Percentiles rank a stretch among this genome's conserved stretches.
Evolutionary conservation across 805 yeast species (phyloP).

Genomic region (Saccharomycopsis fodiens): DNA sequence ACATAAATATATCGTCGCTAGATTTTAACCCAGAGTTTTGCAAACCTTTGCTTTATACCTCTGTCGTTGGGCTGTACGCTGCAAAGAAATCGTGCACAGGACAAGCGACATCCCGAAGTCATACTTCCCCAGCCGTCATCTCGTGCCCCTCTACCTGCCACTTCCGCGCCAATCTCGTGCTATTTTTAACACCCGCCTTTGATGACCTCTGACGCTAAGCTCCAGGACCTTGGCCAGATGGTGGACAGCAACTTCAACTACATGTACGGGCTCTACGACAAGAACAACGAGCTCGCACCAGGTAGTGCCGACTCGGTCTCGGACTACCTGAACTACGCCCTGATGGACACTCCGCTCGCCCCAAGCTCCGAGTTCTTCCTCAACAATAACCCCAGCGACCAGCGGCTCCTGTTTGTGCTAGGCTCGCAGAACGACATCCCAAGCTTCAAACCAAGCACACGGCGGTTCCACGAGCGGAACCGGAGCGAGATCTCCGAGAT

Average conservation of each 20-base stretch:
- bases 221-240: not conserved
- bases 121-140: too few species aligned
- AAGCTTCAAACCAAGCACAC: not conserved
- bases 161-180: too few species aligned
- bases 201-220: not conserved
- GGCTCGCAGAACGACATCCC: not conserved
- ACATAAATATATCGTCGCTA: not conserved
- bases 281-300: not conserved
- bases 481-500: constrained; percentile 19
- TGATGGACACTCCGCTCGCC: not conserved
- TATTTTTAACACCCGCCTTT: too few species aligned
- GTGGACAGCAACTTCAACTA: not conserved
- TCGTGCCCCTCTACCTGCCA: too few species aligned
- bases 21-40: not conserved
- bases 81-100: too few species aligned
- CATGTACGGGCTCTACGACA: not conserved
- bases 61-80: too few species aligned
- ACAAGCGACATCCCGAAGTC: too few species aligned
- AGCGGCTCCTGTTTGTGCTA: not conserved
- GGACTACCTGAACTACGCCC: not conserved
- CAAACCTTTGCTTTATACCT: not conserved
- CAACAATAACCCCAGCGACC: not conserved
- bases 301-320: not conserved
- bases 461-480: constrained; percentile 16
- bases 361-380: not conserved